Evolutionary conservation across 2,329 filamentous ascomycete genomes (phyloP).

Genomic region (Gaeumannomyces sp.): DNA sequence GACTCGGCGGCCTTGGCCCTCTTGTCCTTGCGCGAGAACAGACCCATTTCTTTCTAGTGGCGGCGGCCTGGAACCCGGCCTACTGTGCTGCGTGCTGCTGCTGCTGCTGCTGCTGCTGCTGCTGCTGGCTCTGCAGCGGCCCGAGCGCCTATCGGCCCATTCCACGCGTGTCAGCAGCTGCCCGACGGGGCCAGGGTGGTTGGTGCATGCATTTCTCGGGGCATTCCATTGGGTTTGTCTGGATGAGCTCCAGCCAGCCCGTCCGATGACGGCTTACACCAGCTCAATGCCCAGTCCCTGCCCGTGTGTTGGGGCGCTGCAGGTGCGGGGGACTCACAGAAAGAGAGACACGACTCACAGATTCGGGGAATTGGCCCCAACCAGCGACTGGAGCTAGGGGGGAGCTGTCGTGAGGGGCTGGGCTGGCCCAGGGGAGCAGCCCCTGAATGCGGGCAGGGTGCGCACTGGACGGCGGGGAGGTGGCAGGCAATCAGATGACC

Average conservation of each 20-base stretch:
- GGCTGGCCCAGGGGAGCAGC: neutral
- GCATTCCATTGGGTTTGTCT: too few relatives aligned
- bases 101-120: neutral
- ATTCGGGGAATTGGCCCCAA: neutral
- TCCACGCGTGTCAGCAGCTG: neutral
- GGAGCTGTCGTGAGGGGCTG: neutral
- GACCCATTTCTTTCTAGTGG: constrained; percentile 37
- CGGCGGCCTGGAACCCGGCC: neutral
- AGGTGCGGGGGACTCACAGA: too few relatives aligned
- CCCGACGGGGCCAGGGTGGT: neutral
- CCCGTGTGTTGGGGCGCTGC: too few relatives aligned
- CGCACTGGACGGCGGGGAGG: too few relatives aligned
- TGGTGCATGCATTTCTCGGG: too few relatives aligned
- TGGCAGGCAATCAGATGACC: neutral
- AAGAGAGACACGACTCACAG: neutral
- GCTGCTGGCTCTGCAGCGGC: neutral
- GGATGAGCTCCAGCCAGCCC: too few relatives aligned
- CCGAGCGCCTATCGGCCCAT: constrained; percentile 2
- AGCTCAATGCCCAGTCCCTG: too few relatives aligned
- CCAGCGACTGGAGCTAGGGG: neutral
- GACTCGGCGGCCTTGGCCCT: constrained; percentile 34
- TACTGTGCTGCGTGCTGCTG: neutral
- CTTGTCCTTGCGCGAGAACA: constrained; percentile 52
- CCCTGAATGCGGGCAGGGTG: neutral
- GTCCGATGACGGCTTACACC: too few relatives aligned